Evolutionary conservation across 768 basidiomycete genomes (phyloP).

Genomic region (Pulveroboletus sp.): DNA sequence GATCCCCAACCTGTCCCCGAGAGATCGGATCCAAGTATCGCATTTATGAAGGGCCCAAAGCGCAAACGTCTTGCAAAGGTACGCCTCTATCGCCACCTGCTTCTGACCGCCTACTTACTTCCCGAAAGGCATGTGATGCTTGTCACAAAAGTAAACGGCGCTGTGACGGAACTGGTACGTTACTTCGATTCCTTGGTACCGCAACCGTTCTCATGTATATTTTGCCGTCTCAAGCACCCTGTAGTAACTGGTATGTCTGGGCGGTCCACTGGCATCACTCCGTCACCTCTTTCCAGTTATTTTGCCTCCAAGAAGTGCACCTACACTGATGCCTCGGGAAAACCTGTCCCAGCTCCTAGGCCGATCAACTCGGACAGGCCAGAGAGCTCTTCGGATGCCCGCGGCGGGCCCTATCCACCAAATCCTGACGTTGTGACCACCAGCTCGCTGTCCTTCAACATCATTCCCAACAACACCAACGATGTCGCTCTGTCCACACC

Average conservation of each 20-base stretch:
- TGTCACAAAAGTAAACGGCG: constrained; percentile 84
- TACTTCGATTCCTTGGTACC: constrained; percentile 1
- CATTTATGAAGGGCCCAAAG: constrained; percentile 51
- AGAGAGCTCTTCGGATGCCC: constrained; percentile 25
- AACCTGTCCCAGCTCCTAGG: constrained; percentile 70
- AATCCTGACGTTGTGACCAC: constrained; percentile 11
- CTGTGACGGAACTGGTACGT: constrained; percentile 75
- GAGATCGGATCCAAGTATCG: constrained; percentile 31
- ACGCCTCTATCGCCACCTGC: constrained; percentile 4
- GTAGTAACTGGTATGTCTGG: constrained; percentile 66
- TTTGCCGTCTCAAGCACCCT: constrained; percentile 49
- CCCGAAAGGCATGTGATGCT: constrained; percentile 63
- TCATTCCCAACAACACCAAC: constrained; percentile 6
- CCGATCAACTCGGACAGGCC: constrained; percentile 41
- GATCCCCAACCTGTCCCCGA: constrained; percentile 22
- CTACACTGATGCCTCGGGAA: constrained; percentile 75
- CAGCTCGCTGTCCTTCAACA: constrained; percentile 14
- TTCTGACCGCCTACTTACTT: constrained; percentile 6
- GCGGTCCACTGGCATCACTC: not conserved
- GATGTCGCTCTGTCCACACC: constrained; percentile 11
- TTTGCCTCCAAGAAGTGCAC: constrained; percentile 79
- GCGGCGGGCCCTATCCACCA: constrained; percentile 14
- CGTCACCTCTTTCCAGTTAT: constrained; percentile 42
- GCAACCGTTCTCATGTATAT: constrained; percentile 3
- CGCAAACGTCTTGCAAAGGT: constrained; percentile 53